Evolutionary conservation across 1,284 basidiomycete genomes (phyloP), one percentile per base, ranked within the genome.

Genomic region (Sporisorium graminicola): DNA sequence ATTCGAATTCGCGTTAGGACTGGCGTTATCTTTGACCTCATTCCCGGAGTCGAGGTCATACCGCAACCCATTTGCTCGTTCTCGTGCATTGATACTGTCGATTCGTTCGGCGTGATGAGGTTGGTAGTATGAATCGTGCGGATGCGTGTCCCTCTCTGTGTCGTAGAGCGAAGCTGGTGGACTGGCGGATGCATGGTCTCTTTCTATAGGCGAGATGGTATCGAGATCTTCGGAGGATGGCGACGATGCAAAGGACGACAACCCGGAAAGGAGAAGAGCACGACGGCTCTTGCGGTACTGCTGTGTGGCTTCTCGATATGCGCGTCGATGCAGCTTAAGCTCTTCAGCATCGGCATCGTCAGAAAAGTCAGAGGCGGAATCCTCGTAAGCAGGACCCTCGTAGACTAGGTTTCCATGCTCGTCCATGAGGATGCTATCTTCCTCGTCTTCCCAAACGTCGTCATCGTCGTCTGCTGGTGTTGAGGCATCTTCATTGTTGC

Each of bases 201-300:
- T 42, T n/a, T 61, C 60, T 10, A 44, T 49, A 6, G 54, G 59
- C 1, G 62, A 64, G n/a, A 37, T 47, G 33, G 58, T 69, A 20
- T 37, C 68, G 0, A 73, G 49, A 24, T 62, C 57, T 3, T 77
- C 74, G 5, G 61, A 64, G 3, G 65, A 73, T 3, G 69, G 65
- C 7, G 70, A 77, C 37, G 69, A 69, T 20, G 64, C 70, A 52
- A 63, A 63, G 20, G 70, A 69, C 14, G 69, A 73, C 8, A 77
- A 22, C 8, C 71, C 77, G 5, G 76, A 78, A 1, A 75, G 61
- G 12, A 80, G 42, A 1, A 80, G 55, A 42, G 78, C 78, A 20
- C 55, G 55, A 10, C 77, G 70, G 52, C 78, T 80, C 20, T 63
- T 61, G 35, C 70, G 59, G 40, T 80, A 80, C 42, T 80, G 72